A percentile compares a stretch with the other conserved stretches of the same genome.
These are phyloP conservation scores for Evernia prunastri DNA, from an alignment of 495 filamentous ascomycete species.

Conservation along the genomic window DNA sequence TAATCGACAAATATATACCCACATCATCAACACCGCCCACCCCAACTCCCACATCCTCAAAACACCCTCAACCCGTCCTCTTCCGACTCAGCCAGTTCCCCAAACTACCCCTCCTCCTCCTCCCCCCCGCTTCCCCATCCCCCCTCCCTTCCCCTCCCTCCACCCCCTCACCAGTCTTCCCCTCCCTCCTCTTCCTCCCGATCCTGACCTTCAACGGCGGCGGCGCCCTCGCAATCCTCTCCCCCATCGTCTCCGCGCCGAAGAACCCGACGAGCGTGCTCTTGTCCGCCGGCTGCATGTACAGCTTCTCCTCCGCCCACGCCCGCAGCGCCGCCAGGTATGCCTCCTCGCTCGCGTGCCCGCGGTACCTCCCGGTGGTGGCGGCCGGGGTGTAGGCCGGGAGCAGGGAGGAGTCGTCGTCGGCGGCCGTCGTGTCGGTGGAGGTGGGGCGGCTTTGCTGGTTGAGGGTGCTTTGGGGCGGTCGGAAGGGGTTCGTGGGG, in stretches of 20 bases:
- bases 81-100: slow-evolving; percentile 15
- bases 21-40: not conserved
- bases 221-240: slow-evolving; percentile 10
- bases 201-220: not conserved
- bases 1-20: not conserved
- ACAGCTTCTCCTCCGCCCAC: slow-evolving; percentile 16
- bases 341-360: slow-evolving; percentile 5
- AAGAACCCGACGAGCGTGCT: slow-evolving; percentile 8
- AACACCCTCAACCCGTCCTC: slow-evolving; percentile 7
- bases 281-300: slow-evolving; percentile 4
- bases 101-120: slow-evolving; percentile 5
- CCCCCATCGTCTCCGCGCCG: slow-evolving; percentile 13
- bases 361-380: slow-evolving; percentile 8
- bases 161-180: not conserved
- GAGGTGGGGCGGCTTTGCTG: not conserved
- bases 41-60: not conserved
- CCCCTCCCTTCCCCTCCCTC: not conserved
- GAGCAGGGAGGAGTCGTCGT: slow-evolving; percentile 9
- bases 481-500: not conserved
- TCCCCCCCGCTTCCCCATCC: not conserved
- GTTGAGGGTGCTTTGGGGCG: not conserved
- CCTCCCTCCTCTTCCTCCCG: slow-evolving; percentile 7
- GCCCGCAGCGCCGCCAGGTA: slow-evolving; percentile 10
- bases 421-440: not conserved
- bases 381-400: slow-evolving; percentile 13